Evolutionary conservation across 2,329 filamentous ascomycete genomes (phyloP).

Genomic region (Ophiostoma tasmaniense): DNA sequence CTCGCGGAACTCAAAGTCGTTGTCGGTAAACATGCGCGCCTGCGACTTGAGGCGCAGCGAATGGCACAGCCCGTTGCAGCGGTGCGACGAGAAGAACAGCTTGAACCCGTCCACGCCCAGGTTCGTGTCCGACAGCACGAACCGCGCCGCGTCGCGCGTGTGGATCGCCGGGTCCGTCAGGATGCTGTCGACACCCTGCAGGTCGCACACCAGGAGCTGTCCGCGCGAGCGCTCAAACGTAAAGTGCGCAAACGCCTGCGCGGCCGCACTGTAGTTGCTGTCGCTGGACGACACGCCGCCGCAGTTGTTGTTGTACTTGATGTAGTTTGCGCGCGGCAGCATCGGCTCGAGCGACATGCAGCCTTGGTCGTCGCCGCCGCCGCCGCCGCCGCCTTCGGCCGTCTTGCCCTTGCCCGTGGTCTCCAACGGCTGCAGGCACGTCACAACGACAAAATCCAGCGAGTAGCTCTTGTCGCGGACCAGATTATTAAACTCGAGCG

Average conservation of each 20-base stretch:
- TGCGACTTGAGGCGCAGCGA: constrained; percentile 26
- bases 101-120: constrained; percentile 30
- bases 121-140: constrained; percentile 29
- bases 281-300: constrained; percentile 23
- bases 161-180: constrained; percentile 34
- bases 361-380: background rate
- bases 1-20: constrained; percentile 25
- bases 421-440: constrained; percentile 25
- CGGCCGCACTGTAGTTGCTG: constrained; percentile 25
- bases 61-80: constrained; percentile 29
- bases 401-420: background rate
- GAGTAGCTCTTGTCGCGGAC: constrained; percentile 20
- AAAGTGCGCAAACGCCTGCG: constrained; percentile 36
- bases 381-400: too few relatives aligned
- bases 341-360: constrained; percentile 31
- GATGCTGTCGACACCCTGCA: constrained; percentile 31
- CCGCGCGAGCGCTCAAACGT: constrained; percentile 34
- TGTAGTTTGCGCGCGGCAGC: constrained; percentile 30
- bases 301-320: constrained; percentile 34
- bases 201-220: constrained; percentile 29
- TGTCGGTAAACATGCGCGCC: constrained; percentile 20
- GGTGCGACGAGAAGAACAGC: constrained; percentile 31
- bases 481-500: constrained; percentile 33
- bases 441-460: constrained; percentile 30
- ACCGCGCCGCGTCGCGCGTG: constrained; percentile 28